Percentiles rank a stretch among this genome's conserved stretches.
Evolutionary conservation across 768 basidiomycete genomes (phyloP).

Genomic region (Boletus sp.): DNA sequence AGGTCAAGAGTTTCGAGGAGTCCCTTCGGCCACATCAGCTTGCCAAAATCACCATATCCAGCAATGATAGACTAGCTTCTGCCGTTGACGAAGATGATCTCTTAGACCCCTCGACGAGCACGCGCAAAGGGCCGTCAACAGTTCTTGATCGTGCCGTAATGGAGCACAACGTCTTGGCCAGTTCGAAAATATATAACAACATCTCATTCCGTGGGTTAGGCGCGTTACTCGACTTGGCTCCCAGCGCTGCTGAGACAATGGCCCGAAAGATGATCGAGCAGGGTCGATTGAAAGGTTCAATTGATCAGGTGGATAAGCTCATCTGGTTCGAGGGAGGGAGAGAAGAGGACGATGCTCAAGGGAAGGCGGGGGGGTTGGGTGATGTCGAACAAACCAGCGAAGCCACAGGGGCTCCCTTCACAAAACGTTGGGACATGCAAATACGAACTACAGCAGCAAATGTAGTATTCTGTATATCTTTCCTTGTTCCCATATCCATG

Average conservation of each 20-base stretch:
- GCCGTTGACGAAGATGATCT: conserved; percentile 55
- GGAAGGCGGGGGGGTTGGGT: conserved; percentile 90
- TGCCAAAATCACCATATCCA: conserved; percentile 83
- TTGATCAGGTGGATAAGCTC: conserved; percentile 93
- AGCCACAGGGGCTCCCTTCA: conserved; percentile 85
- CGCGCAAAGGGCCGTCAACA: conserved; percentile 87
- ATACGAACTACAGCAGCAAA: conserved; percentile 86
- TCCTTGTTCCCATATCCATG: background rate
- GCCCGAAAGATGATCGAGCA: conserved; percentile 99
- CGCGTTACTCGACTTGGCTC: conserved; percentile 81
- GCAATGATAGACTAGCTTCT: conserved; percentile 76
- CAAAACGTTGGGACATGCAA: conserved; percentile 94
- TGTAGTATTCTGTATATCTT: conserved; percentile 41
- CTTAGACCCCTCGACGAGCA: conserved; percentile 58
- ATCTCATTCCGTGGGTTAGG: conserved; percentile 96
- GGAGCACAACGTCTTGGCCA: conserved; percentile 97
- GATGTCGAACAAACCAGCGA: conserved; percentile 82
- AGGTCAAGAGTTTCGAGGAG: conserved; percentile 86
- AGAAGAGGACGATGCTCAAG: conserved; percentile 91
- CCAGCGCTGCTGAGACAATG: conserved; percentile 95
- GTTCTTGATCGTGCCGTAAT: conserved; percentile 97
- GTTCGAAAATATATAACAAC: conserved; percentile 96
- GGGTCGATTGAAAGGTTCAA: conserved; percentile 85
- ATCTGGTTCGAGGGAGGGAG: conserved; percentile 88
- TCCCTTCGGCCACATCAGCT: conserved; percentile 90